phyloP scores from a whole-genome alignment of 139 green algal species.

The Parachlorella kessleri region DNA sequence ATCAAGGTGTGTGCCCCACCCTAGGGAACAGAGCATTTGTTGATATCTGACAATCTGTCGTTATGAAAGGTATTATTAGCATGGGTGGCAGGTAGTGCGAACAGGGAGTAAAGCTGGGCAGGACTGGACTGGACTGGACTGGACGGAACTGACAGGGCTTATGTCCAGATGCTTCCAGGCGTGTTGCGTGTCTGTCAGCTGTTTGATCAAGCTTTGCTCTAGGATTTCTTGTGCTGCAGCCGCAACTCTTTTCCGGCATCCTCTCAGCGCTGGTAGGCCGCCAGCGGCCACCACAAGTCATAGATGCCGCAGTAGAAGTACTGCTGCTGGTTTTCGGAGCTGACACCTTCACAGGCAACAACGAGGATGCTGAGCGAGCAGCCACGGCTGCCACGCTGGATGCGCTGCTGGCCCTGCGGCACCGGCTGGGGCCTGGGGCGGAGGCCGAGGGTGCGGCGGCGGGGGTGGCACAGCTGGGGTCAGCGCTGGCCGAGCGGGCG shows the following conservation, averaged over 20 bases:
- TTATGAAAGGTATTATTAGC: too few species aligned
- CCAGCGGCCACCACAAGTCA: constrained; percentile 9
- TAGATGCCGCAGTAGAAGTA: constrained; percentile 30
- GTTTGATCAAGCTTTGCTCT: too few species aligned
- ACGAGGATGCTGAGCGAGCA: constrained; percentile 35
- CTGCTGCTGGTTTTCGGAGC: constrained; percentile 48
- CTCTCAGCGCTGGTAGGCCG: constrained; percentile 26
- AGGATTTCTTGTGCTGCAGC: constrained; percentile 17
- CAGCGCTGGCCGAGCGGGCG: constrained; percentile 50
- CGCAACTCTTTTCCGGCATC: constrained; percentile 27
- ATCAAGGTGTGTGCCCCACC: too few species aligned
- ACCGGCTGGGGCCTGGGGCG: constrained; percentile 17
- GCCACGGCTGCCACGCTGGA: constrained; percentile 25
- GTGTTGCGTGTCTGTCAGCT: too few species aligned
- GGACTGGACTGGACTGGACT: too few species aligned
- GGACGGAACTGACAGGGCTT: too few species aligned
- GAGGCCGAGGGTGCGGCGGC: constrained; percentile 14
- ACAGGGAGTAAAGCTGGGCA: too few species aligned
- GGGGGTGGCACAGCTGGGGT: constrained; percentile 30
- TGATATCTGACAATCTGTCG: too few species aligned
- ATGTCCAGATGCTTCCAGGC: too few species aligned
- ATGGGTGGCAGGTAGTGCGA: too few species aligned
- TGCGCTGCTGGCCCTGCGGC: constrained; percentile 28
- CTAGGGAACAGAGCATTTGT: too few species aligned
- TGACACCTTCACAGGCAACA: constrained; percentile 6